These are phyloP conservation scores for Microcera coccophila DNA, from an alignment of 2,329 filamentous ascomycete species.

Conservation along the genomic window DNA sequence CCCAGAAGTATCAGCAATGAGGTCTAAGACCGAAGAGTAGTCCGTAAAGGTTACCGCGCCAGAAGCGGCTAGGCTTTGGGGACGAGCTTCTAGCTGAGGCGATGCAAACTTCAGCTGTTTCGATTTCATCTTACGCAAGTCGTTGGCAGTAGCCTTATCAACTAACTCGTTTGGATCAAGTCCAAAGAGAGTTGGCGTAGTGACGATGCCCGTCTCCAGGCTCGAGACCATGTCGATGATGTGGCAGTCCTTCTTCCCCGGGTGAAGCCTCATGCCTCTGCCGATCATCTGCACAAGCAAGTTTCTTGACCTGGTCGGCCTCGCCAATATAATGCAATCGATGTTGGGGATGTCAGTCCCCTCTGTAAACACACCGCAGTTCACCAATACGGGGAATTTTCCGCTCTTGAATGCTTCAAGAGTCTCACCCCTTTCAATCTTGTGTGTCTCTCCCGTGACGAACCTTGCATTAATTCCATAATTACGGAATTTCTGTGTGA, in stretches of 20 bases:
- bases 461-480: slow-evolving; percentile 79
- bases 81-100: slow-evolving; percentile 11
- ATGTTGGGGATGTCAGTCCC: slow-evolving; percentile 97
- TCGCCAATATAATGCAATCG: slow-evolving; percentile 83
- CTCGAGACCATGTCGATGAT: slow-evolving; percentile 94
- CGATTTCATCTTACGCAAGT: slow-evolving; percentile 55
- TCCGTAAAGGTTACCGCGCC: slow-evolving; percentile 73
- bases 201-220: slow-evolving; percentile 78
- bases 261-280: slow-evolving; percentile 78
- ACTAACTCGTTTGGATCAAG: slow-evolving; percentile 80
- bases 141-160: slow-evolving; percentile 58
- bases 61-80: slow-evolving; percentile 16
- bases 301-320: slow-evolving; percentile 90
- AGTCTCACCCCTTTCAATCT: slow-evolving; percentile 61
- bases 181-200: slow-evolving; percentile 87
- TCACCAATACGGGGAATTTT: slow-evolving; percentile 82
- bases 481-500: slow-evolving; percentile 72
- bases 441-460: slow-evolving; percentile 78
- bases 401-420: slow-evolving; percentile 72
- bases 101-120: slow-evolving; percentile 43
- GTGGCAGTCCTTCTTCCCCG: slow-evolving; percentile 83
- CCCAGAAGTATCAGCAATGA: slow-evolving; percentile 75
- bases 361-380: slow-evolving; percentile 95
- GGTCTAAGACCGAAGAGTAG: slow-evolving; percentile 86
- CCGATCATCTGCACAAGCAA: slow-evolving; percentile 97